phyloP scores from a whole-genome alignment of 1,139 yeast genomes.

The Tardiomyces blankii region DNA sequence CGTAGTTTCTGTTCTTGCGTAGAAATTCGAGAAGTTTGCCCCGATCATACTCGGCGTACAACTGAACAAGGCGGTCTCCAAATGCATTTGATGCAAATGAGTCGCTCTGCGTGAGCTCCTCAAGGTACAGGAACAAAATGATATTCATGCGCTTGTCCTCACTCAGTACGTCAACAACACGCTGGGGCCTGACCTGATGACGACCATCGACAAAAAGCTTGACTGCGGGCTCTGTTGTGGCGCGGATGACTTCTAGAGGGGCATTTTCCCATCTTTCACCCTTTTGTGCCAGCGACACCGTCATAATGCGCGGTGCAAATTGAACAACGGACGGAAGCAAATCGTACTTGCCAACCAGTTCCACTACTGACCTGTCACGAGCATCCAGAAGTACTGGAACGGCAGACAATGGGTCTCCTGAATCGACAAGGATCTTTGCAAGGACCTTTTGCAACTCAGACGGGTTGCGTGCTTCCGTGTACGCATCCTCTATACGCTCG shows the following conservation, averaged over 20 bases:
- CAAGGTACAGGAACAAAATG: constrained; percentile 49
- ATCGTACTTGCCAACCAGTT: constrained; percentile 51
- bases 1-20: constrained; percentile 44
- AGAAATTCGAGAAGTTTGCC: constrained; percentile 45
- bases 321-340: constrained; percentile 40
- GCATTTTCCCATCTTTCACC: constrained; percentile 13
- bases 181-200: constrained; percentile 48
- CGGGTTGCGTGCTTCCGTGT: constrained; percentile 34
- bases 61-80: constrained; percentile 54
- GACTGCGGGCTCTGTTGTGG: constrained; percentile 36
- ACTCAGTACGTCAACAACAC: constrained; percentile 38
- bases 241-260: constrained; percentile 35
- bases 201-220: constrained; percentile 50
- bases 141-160: constrained; percentile 27
- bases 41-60: constrained; percentile 54
- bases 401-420: constrained; percentile 52
- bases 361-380: constrained; percentile 44
- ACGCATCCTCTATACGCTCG: too few relatives aligned
- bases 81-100: constrained; percentile 41
- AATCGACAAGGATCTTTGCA: constrained; percentile 44
- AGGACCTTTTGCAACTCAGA: constrained; percentile 36
- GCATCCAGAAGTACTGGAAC: constrained; percentile 22
- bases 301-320: constrained; percentile 40
- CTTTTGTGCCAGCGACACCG: constrained; percentile 30
- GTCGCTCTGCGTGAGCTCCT: constrained; percentile 43